These are phyloP conservation scores for Escallonia rubra DNA, from an alignment of 129 eudicot genomes.

Conservation along the genomic window DNA sequence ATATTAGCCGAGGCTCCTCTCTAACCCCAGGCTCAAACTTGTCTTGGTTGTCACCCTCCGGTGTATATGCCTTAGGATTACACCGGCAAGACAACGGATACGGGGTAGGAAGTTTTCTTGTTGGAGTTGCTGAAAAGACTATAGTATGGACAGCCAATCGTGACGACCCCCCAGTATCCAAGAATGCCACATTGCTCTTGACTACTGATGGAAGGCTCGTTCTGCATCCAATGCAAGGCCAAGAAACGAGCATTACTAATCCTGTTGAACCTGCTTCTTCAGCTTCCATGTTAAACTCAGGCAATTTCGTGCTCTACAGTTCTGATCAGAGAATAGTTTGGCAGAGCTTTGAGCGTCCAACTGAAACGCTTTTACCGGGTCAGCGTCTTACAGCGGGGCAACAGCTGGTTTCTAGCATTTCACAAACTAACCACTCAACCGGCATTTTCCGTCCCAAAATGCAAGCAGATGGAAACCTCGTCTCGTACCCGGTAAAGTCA, in stretches of 20 bases:
- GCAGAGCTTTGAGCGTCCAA: constrained; percentile 31
- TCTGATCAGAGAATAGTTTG: constrained; percentile 1
- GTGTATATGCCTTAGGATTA: constrained; percentile 16
- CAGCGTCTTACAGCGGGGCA: not conserved
- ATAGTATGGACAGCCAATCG: constrained; percentile 21
- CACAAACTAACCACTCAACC: constrained; percentile 4
- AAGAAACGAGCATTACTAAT: constrained; percentile 6
- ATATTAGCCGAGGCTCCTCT: constrained; percentile 16
- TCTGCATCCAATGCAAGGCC: constrained; percentile 10
- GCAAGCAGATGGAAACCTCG: constrained; percentile 51
- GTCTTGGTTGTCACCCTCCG: constrained; percentile 11
- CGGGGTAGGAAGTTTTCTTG: not conserved
- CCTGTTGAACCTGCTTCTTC: not conserved
- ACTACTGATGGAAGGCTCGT: constrained; percentile 33
- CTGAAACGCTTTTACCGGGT: constrained; percentile 18
- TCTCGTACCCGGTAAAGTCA: constrained; percentile 22
- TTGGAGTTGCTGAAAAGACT: not conserved
- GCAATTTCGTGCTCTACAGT: constrained; percentile 32
- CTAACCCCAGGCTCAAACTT: constrained; percentile 12
- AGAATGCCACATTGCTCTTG: constrained; percentile 15
- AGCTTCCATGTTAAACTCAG: constrained; percentile 43
- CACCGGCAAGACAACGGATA: not conserved
- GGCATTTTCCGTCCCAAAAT: constrained; percentile 32
- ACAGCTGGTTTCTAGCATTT: constrained; percentile 13
- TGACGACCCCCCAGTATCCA: constrained; percentile 20